These are phyloP conservation scores for Saturnispora besseyi DNA, from an alignment of 805 yeast genomes.

Conservation along the genomic window DNA sequence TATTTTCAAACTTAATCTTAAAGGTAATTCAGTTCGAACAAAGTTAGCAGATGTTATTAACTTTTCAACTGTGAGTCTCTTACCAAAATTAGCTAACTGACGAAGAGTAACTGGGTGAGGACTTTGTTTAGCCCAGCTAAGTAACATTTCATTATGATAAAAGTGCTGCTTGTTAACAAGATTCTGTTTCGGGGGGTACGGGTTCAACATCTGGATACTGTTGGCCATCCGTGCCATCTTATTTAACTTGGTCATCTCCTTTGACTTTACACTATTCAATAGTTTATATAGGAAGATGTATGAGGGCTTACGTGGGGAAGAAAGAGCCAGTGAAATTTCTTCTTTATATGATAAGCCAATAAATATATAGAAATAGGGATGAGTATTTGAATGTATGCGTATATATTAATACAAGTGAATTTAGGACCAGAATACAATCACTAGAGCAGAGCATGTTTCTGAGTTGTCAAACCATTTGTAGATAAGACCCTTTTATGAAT, in stretches of 20 bases:
- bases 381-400: no score
- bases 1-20: constrained; percentile 72
- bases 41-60: constrained; percentile 79
- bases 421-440: no score
- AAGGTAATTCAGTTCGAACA: constrained; percentile 76
- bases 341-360: no score
- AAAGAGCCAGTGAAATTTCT: not conserved
- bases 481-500: no score
- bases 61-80: constrained; percentile 64
- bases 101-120: constrained; percentile 88
- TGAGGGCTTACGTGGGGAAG: not conserved
- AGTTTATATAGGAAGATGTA: no score
- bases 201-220: constrained; percentile 1
- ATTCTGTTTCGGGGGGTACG: constrained; percentile 11
- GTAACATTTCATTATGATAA: constrained; percentile 68
- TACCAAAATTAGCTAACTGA: constrained; percentile 86
- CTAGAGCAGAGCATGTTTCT: no score
- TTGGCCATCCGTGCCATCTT: constrained; percentile 3
- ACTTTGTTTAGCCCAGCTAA: constrained; percentile 49
- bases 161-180: constrained; percentile 55
- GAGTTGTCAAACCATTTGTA: no score
- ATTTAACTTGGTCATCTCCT: not conserved
- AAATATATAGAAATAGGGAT: no score
- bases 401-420: no score
- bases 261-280: not conserved